Percentiles rank a stretch among this genome's conserved stretches.
Evolutionary conservation across 768 basidiomycete species (phyloP).

Genomic region (Rhodosporidiobolus sp.): DNA sequence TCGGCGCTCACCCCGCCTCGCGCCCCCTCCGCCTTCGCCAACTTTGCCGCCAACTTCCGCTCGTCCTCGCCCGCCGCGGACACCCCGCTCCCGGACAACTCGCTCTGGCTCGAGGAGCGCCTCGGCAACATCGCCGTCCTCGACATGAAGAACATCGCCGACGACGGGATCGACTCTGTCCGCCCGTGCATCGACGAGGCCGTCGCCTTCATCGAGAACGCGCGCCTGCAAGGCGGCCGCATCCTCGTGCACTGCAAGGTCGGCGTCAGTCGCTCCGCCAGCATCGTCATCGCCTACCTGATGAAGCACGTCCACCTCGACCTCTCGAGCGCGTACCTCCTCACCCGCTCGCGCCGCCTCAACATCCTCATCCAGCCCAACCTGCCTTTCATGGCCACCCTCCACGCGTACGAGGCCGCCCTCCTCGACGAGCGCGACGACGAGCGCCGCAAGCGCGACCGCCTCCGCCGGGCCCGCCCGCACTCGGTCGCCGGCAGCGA

Average conservation of each 20-base stretch:
- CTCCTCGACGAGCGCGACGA: slow-evolving; percentile 54
- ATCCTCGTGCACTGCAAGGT: slow-evolving; percentile 96
- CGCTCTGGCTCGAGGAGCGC: slow-evolving; percentile 80
- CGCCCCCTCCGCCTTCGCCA: slow-evolving; percentile 25
- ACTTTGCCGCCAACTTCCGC: slow-evolving; percentile 26
- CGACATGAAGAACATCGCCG: slow-evolving; percentile 66
- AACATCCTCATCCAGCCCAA: slow-evolving; percentile 66
- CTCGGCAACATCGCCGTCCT: slow-evolving; percentile 86
- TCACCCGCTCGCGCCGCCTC: slow-evolving; percentile 82
- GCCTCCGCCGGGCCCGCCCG: not conserved
- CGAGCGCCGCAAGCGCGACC: too few relatives aligned
- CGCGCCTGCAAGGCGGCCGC: slow-evolving; percentile 75
- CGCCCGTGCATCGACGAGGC: slow-evolving; percentile 82
- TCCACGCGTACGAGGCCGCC: slow-evolving; percentile 90
- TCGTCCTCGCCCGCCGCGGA: not conserved
- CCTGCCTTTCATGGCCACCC: slow-evolving; percentile 88
- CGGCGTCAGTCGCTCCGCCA: slow-evolving; percentile 93
- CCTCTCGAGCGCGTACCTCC: slow-evolving; percentile 87
- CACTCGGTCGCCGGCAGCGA: not conserved
- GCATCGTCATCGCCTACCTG: slow-evolving; percentile 93
- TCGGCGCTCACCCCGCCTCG: slow-evolving; percentile 79
- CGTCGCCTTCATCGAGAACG: slow-evolving; percentile 89
- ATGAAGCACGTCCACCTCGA: slow-evolving; percentile 83
- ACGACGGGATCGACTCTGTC: slow-evolving; percentile 93
- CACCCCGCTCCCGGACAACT: slow-evolving; percentile 49